Evolutionary conservation across 768 basidiomycete genomes (phyloP), one percentile per base, ranked within the genome.

Genomic region (Cytidiella melzeri): DNA sequence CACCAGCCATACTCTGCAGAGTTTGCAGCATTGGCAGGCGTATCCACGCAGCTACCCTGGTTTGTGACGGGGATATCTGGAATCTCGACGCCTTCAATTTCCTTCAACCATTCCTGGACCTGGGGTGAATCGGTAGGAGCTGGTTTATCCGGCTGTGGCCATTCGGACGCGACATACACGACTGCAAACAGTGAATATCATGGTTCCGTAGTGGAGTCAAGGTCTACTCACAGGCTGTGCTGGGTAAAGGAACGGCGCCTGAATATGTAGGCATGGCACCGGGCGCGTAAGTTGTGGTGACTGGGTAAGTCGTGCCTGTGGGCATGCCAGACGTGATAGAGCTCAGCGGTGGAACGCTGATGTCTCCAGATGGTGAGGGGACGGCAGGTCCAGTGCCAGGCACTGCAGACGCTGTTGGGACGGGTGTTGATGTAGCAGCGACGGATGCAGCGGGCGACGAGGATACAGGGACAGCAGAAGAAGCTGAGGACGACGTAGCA

Each of bases 1-100:
- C 91, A 94, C 91, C 91, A 94, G 39, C 90, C 90, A 55, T 79
- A 79, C 40, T 64, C 64, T n/a, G 75, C 68, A 27, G 83, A 78
- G 39, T 83, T 64, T 0, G 76, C 69, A 4, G 77, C 79, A 3
- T 79, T 77, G 5, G 58, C 62, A 20, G 83, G 73, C 56, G 88
- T 78, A 43, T 73, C 72, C 11, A 57, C 68, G 63, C 91, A 93
- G 1, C 81, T 76, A n/a, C 86, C 86, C 51, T 88, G 80, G 2
- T 57, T 59, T 0, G 86, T 92, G 4, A 79, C 78, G 6, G 62
- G n/a, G 20, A 86, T 57, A 51, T 80, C 57, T 1, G 92, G 92
- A 51, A 92, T 86, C 52, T 81, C 45, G 50, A 72, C 72, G 1
- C 86, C 84, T 21, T 87, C 72, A 21, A 93, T 72, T 59, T 91